Evolutionary conservation across 2,329 filamentous ascomycete genomes (phyloP).

Genomic region (Scopulariopsis brevicaulis): DNA sequence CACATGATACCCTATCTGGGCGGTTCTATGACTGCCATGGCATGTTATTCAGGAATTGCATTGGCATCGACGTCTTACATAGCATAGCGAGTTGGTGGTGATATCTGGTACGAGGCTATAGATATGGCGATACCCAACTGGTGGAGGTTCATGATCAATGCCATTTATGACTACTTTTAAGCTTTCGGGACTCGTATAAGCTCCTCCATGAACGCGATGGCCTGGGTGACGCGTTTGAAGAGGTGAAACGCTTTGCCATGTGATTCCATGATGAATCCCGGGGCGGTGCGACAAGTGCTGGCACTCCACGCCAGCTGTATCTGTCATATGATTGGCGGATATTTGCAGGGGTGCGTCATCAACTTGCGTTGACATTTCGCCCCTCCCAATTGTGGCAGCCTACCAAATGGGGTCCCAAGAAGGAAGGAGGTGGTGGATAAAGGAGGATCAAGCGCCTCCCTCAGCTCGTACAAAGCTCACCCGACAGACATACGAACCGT

Average conservation of each 20-base stretch:
- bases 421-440: background rate
- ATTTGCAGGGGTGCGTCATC: conserved; percentile 1
- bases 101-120: background rate
- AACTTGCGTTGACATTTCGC: background rate
- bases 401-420: background rate
- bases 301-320: too few relatives aligned
- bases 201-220: too few relatives aligned
- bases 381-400: background rate
- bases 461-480: background rate
- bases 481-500: background rate
- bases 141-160: background rate
- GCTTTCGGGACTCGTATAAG: too few relatives aligned
- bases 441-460: background rate
- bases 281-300: background rate
- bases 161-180: too few relatives aligned
- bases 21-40: background rate
- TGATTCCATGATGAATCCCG: background rate
- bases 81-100: background rate
- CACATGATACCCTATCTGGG: background rate
- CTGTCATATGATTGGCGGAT: background rate
- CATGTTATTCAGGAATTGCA: background rate
- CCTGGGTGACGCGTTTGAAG: background rate
- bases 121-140: background rate
- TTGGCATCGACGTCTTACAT: background rate
- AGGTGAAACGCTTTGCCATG: background rate